Evolutionary conservation across 2,329 filamentous ascomycete genomes (phyloP), one percentile per base, ranked within the genome.

Genomic region (Fusarium metavorans): DNA sequence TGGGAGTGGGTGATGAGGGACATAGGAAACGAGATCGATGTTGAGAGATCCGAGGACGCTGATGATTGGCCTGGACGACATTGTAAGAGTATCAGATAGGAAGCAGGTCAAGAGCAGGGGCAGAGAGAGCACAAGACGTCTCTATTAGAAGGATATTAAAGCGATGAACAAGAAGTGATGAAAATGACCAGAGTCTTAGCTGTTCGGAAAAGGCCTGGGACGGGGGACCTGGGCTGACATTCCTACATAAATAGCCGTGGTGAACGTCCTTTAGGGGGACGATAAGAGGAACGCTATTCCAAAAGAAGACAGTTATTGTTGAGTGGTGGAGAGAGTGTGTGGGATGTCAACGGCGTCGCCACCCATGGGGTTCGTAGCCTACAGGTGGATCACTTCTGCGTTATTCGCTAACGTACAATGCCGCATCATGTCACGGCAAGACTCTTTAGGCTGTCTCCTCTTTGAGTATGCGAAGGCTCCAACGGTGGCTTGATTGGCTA

Each of bases 21-120:
- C 93, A 64, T 89, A 86, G 2, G 92, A 93, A 63, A 94, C 90
- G 75, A 94, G 90, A 81, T 95, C 93, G 71, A 89, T 89, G 79
- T 95, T 95, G 30, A 95, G 87, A 18, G 92, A 94, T 87, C 90
- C 78, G 86, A 90, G 1, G 88, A 89, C 45, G 89, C 82, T 68
- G n/a, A 73, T 67, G 18, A 57, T 35, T 41, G 68, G 71, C 32
- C 13, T 65, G 32, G 35, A 45, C 7, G 52, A 48, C 18, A 52
- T 52, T 52, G 6, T 52, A 9, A n/a, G 23, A n/a, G 5, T 30
- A n/a, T 30, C 9, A 13, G 18, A 52, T 30, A 52, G 3, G 18
- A 52, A 30, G 20, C 10, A 45, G 10, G 25, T n/a, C 48, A 52
- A 30, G 11, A n/a, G 14, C 2, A 8, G 25, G 48, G 25, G 16